Conservation (phyloP, 306 rosid species). For the Spatholobus suberectus region DNA sequence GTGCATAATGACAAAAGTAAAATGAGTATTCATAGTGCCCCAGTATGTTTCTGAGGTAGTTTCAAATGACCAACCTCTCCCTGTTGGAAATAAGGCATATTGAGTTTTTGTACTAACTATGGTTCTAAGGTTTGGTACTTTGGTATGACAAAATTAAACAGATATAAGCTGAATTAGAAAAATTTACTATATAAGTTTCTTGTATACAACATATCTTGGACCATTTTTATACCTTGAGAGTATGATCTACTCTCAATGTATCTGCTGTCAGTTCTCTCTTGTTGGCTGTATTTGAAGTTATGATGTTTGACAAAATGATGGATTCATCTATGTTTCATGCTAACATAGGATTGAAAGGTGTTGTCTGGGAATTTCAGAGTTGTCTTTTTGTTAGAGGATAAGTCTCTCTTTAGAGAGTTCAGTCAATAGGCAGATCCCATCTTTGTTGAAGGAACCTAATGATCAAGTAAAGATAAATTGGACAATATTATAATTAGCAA, state of each 20-base stretch:
- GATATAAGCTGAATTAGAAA: background rate
- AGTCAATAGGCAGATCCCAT: background rate
- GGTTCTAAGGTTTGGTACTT: background rate
- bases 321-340: slow-evolving; percentile 6
- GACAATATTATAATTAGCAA: background rate
- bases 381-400: background rate
- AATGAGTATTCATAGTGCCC: background rate
- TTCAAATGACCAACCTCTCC: background rate
- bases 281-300: background rate
- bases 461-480: background rate
- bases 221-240: background rate
- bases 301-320: background rate
- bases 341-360: background rate
- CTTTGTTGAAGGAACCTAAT: slow-evolving; percentile 1
- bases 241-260: background rate
- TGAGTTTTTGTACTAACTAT: background rate
- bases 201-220: background rate
- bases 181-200: background rate
- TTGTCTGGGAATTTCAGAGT: background rate
- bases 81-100: background rate
- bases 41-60: background rate
- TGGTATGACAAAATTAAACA: background rate
- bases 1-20: background rate
- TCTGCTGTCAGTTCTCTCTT: background rate
- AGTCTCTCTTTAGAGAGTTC: slow-evolving; percentile 23